Percentiles rank a stretch among this genome's conserved stretches.
Conservation (phyloP, 2,329 filamentous ascomycete genomes). For the Didymella exigua region DNA sequence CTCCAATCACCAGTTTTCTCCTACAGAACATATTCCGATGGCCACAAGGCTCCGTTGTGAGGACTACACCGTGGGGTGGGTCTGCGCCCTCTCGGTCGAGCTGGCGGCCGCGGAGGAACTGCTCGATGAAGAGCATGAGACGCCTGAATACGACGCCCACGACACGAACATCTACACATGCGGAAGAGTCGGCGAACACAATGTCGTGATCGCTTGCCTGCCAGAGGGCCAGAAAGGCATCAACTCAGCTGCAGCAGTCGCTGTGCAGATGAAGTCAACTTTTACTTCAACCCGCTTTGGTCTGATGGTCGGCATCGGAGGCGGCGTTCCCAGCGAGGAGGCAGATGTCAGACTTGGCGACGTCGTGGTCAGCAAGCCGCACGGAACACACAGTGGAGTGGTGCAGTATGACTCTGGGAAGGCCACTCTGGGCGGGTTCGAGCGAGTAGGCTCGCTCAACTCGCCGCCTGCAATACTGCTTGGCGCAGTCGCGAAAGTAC, state of each 20-base stretch:
- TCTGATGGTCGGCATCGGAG: constrained; percentile 10
- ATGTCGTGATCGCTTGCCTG: neutral
- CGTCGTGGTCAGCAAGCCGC: constrained; percentile 6
- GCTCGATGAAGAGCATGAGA: constrained; percentile 1
- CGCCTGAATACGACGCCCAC: neutral
- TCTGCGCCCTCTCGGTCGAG: constrained; percentile 14
- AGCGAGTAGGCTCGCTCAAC: constrained; percentile 5
- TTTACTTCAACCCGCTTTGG: constrained; percentile 34
- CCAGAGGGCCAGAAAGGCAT: constrained; percentile 30
- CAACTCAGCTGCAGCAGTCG: constrained; percentile 36
- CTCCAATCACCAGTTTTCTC: neutral
- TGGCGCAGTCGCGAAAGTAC: too few species aligned
- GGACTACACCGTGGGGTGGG: constrained; percentile 23
- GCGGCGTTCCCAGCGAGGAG: constrained; percentile 3
- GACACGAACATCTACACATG: constrained; percentile 6
- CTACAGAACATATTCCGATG: neutral
- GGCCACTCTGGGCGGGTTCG: neutral
- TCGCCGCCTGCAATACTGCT: neutral
- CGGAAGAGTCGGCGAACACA: constrained; percentile 4
- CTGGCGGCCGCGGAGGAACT: neutral
- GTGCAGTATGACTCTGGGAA: constrained; percentile 16
- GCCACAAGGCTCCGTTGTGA: constrained; percentile 5
- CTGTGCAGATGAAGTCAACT: constrained; percentile 32
- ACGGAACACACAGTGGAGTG: constrained; percentile 4
- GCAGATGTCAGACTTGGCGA: constrained; percentile 6